Base-by-base conservation (phyloP, 192 early-diverging fungal species). In the Dimargaris cristalligena region DNA sequence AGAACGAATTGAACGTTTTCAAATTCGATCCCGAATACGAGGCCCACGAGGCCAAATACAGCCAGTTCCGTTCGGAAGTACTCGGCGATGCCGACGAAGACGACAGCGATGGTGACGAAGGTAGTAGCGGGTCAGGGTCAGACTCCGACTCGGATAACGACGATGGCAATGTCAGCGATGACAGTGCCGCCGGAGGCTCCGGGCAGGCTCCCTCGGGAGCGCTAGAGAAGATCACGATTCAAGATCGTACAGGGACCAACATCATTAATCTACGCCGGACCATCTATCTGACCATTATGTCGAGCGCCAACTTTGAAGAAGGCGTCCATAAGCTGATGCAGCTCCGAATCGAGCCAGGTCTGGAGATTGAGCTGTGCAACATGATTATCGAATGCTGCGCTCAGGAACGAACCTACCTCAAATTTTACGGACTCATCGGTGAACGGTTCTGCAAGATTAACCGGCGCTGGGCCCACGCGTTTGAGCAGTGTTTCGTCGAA, bases 361-460 rank as follows among this genome's bases (percentile, higher is more conserved):
- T 93, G 63, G 86, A 94, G 77, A 77, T 88, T 35, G 94, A 96
- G 70, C 71, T 97, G 33, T 83, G 81, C 67, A 91, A 93, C 64
- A 97, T 97, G 94, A 80, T 97, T 48, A 88, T 96, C 52, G 94
- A 97, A 65, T 92, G 91, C 78, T 96, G 92, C 66, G 81, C 86
- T 4, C 91, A 97, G 66, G 92, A 96, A 65, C 78, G 90, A 14
- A 96, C 92, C 6, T 97, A 92, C 68, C 83, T 91, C 60, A 89
- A 78, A 58, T 93, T 92, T 60, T 96, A 87, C 63, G 94, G 94
- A 4, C 71, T 96, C 6, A 83, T 94, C 34, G 92, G 89, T 28
- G 94, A 97, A 65, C 86, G 94, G 22, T 87, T 95, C 47, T 90
- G 86, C 71, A 84, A 90, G 65, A 65, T 95, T 52, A 84, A 84